Percentiles rank a stretch among this genome's conserved stretches.
phyloP scores from a whole-genome alignment of 2,329 filamentous ascomycete genomes.

The Alternaria brassicae region DNA sequence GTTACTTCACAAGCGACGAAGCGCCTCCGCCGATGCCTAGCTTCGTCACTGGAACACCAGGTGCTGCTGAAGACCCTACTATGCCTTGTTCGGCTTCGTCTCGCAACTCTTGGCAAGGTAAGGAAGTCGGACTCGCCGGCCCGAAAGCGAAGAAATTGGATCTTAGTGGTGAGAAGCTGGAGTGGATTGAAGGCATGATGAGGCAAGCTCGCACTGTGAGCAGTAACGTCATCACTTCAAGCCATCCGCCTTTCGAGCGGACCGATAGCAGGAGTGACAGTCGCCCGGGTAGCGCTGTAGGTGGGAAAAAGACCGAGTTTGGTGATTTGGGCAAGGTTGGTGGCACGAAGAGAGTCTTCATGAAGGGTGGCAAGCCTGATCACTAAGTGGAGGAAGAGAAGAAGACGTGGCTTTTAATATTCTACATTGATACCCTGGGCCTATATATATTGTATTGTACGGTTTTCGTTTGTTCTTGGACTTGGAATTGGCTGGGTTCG shows the following conservation, averaged over 20 bases:
- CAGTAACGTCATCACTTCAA: conserved; percentile 55
- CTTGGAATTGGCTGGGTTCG: not conserved
- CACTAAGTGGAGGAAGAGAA: not conserved
- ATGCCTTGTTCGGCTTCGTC: conserved; percentile 39
- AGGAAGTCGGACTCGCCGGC: conserved; percentile 71
- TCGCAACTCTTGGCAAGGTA: conserved; percentile 47
- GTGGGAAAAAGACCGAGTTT: conserved; percentile 55
- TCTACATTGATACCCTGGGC: conserved; percentile 16
- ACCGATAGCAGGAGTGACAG: conserved; percentile 38
- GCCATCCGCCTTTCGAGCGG: conserved; percentile 29
- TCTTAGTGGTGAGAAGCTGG: conserved; percentile 73
- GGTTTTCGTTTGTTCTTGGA: not conserved
- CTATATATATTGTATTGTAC: not conserved
- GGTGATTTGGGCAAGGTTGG: conserved; percentile 76
- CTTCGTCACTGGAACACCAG: conserved; percentile 36
- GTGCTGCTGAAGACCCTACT: conserved; percentile 34
- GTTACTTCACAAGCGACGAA: conserved; percentile 26
- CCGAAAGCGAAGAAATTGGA: conserved; percentile 69
- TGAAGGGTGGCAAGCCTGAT: conserved; percentile 48
- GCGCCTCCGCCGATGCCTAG: conserved; percentile 34
- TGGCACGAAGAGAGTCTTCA: conserved; percentile 74
- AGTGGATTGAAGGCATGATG: conserved; percentile 85
- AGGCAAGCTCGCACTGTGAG: conserved; percentile 78
- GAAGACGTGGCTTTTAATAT: conserved; percentile 6
- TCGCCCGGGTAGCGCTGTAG: conserved; percentile 21